These are phyloP conservation scores for Colletotrichum lini DNA, from an alignment of 2,329 filamentous ascomycete genomes.

Conservation along the genomic window DNA sequence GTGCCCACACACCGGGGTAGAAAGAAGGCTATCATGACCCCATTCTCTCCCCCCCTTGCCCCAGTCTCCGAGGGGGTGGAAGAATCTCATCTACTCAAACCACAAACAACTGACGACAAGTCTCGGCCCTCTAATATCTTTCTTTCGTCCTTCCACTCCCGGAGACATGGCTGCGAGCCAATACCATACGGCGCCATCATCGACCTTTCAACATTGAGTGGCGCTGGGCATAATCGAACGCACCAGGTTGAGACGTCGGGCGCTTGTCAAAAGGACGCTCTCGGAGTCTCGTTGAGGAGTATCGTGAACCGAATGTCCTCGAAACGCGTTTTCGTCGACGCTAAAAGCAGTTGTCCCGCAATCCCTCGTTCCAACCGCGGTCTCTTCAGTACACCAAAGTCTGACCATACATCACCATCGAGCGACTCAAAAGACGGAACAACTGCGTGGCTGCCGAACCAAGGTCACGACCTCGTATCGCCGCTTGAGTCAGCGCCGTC, in stretches of 20 bases:
- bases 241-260: neutral
- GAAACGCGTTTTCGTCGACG: constrained; percentile 36
- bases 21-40: constrained; percentile 4
- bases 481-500: constrained; percentile 19
- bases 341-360: constrained; percentile 34
- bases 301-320: constrained; percentile 22
- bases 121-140: neutral
- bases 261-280: constrained; percentile 5
- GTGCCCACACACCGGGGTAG: constrained; percentile 18
- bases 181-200: constrained; percentile 27
- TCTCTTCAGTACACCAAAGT: constrained; percentile 10
- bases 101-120: constrained; percentile 11
- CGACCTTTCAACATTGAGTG: constrained; percentile 29
- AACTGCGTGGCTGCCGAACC: neutral
- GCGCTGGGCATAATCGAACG: constrained; percentile 18
- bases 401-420: constrained; percentile 7
- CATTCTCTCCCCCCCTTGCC: constrained; percentile 22
- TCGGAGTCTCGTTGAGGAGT: constrained; percentile 11
- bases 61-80: constrained; percentile 28
- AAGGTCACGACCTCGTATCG: constrained; percentile 28
- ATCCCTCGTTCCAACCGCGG: constrained; percentile 20
- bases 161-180: constrained; percentile 28
- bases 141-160: constrained; percentile 30
- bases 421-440: constrained; percentile 3
- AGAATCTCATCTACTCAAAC: constrained; percentile 16